Base-by-base conservation (phyloP, 2,329 filamentous ascomycete species). In the Leptoxyphium fumago region DNA sequence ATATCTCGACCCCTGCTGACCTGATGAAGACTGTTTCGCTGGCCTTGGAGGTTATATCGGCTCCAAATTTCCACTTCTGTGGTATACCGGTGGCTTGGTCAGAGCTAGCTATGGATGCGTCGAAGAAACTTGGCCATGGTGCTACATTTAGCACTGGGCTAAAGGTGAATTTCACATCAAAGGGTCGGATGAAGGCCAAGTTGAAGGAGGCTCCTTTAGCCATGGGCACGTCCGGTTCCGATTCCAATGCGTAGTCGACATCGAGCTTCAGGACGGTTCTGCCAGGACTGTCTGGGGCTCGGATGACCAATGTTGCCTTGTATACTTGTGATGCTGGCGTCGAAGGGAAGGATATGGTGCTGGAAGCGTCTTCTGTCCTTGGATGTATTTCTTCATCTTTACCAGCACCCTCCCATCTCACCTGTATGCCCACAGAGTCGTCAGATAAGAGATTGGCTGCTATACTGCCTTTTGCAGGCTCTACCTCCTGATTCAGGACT, bases 81-180 rank as follows among this genome's bases (percentile, higher is more conserved):
- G 75, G 70, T 11, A 96, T 68, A 0, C 89, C 89, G 45, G 68
- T 65, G 0, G 70, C 64, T 17, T 48, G 43, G 26, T 62, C 47
- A 15, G 51, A 44, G 28, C 53, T 51, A 15, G 56, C 49, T 2
- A 57, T 56, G 2, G 60, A 54, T 13, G 64, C 45, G 43, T 78
- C 72, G 61, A 96, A 98, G 54, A 93, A 79, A 59, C 81, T 87
- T 1, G 91, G 88, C 89, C 91, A 98, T 2, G 77, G 71, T 41
- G 82, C 80, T 0, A 73, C 63, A 60, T 95, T 82, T 2, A 94
- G 69, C 9, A 82, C 75, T 10, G 91, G 87, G 10, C 80, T 72
- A 48, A 96, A 77, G 49, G 93, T 85, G 61, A 94, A 95, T 55
- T 84, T 91, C 13, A 87, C 84, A 64, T 94, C 87, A 54, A 98